Evolutionary conservation across 345 rosid species (phyloP).

Genomic region (Hibiscus trionum): DNA sequence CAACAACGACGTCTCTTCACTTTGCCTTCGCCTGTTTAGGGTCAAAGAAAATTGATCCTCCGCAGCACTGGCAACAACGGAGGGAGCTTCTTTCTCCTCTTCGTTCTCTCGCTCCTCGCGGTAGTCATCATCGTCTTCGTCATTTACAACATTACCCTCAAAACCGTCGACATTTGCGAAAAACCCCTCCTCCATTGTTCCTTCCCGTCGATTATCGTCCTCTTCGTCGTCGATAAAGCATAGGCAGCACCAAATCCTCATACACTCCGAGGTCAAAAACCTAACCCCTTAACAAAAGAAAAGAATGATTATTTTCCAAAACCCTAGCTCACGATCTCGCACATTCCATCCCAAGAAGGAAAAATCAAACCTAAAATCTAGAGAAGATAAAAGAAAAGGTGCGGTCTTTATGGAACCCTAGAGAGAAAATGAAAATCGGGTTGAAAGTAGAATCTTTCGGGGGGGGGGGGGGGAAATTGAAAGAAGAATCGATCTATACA

Average conservation of each 20-base stretch:
- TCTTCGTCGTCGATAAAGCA: conserved; percentile 52
- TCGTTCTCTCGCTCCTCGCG: background rate
- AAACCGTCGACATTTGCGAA: conserved; percentile 25
- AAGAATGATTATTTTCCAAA: background rate
- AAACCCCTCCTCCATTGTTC: conserved; percentile 28
- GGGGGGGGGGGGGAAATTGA: background rate
- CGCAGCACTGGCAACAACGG: background rate
- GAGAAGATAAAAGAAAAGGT: conserved; percentile 5
- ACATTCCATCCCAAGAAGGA: conserved; percentile 18
- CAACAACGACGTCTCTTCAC: conserved; percentile 15
- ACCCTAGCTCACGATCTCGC: conserved; percentile 50
- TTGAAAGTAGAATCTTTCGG: background rate
- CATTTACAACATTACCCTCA: conserved; percentile 21
- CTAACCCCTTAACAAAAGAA: background rate
- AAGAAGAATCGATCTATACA: conserved; percentile 6
- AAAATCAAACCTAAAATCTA: background rate
- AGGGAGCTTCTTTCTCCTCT: background rate
- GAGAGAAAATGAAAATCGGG: background rate
- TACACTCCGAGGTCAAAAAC: conserved; percentile 34
- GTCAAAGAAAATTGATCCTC: conserved; percentile 6
- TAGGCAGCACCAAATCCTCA: conserved; percentile 75
- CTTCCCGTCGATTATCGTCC: conserved; percentile 14
- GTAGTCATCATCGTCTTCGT: background rate
- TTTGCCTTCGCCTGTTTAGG: background rate
- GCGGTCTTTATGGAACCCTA: background rate